Conservation (phyloP, 1,284 basidiomycete genomes). For the Cryptococcus jaspeensis region DNA sequence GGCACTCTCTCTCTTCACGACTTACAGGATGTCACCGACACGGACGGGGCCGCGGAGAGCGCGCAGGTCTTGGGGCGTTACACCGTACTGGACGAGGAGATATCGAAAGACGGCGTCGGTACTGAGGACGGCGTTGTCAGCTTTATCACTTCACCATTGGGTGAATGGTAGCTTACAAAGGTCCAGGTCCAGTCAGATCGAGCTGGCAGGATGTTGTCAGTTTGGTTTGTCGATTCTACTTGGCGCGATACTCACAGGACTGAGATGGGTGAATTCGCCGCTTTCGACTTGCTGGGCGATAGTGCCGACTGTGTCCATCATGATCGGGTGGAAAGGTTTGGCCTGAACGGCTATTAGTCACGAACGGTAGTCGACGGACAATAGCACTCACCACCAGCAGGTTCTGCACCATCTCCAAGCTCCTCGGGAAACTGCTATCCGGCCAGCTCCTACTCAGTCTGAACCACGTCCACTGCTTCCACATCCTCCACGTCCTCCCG, state of each 20-base stretch:
- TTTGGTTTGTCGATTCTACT: neutral
- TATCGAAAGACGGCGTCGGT: conserved; percentile 38
- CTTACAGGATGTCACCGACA: conserved; percentile 42
- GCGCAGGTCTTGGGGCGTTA: conserved; percentile 29
- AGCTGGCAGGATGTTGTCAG: conserved; percentile 11
- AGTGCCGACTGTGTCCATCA: conserved; percentile 35
- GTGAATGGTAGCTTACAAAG: conserved; percentile 17
- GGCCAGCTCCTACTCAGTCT: conserved; percentile 13
- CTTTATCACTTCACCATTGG: neutral
- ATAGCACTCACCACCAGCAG: conserved; percentile 21
- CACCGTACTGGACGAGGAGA: conserved; percentile 37
- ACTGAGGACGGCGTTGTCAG: conserved; percentile 5
- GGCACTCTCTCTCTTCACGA: no score
- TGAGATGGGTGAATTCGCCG: conserved; percentile 3
- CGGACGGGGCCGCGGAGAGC: conserved; percentile 23
- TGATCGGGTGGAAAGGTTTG: conserved; percentile 35
- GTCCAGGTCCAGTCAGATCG: conserved; percentile 34
- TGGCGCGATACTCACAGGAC: conserved; percentile 7
- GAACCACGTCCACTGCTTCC: conserved; percentile 17
- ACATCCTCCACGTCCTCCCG: conserved; percentile 12
- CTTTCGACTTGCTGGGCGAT: conserved; percentile 15
- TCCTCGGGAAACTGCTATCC: conserved; percentile 12
- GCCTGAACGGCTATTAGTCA: conserved; percentile 7
- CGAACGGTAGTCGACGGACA: neutral
- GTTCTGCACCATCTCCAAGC: conserved; percentile 34